Evolutionary conservation across 768 basidiomycete species (phyloP), one percentile per base, ranked within the genome.

Genomic region (Tubosaeta sp.): DNA sequence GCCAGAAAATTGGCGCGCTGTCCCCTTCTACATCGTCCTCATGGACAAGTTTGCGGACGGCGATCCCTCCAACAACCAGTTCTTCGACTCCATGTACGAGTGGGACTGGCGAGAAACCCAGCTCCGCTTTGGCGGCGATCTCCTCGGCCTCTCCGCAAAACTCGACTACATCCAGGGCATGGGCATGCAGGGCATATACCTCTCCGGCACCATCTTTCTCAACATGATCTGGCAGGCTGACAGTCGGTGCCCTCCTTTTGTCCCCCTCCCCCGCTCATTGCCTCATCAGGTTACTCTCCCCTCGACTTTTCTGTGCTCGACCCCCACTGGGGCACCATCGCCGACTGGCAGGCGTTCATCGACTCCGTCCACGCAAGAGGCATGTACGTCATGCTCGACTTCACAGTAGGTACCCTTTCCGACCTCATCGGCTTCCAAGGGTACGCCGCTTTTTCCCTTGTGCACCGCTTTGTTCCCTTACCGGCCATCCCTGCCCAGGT

Each of bases 211-310:
- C 1, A 83, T 86, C 46, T 96, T 92, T 69, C 54, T 96, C 54
- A 95, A 95, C 77, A 94, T 94, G 93, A 70, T 91, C n/a, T 95
- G 93, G 93, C 87, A 94, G 64, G 87, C 91, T 4, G 93, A 95
- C 79, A 92, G 93, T 94, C 48, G 64, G 91, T 80, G 7, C 24
- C 38, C 44, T 24, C 19, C 31, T 18, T 31, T 32, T 39, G 12
- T 48, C 38, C 11, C 11, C 3, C 6, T 35, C 39, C 35, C 34
- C 25, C 46, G 24, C 6, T 56, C 51, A 49, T 25, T 42, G 35
- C 41, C 39, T 8, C n/a, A 3, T 34, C 1, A 60, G 92, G 92
- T 70, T 96, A 95, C 67, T 96, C 94, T 22, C 90, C 93, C 4
- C 77, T 96, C 53, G 94, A 96, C 66, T 92, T 95, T 59, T 84